Percentiles rank a stretch among this genome's conserved stretches.
Conservation (phyloP, 2,329 filamentous ascomycete species). For the Apiospora rasikravindrae region DNA sequence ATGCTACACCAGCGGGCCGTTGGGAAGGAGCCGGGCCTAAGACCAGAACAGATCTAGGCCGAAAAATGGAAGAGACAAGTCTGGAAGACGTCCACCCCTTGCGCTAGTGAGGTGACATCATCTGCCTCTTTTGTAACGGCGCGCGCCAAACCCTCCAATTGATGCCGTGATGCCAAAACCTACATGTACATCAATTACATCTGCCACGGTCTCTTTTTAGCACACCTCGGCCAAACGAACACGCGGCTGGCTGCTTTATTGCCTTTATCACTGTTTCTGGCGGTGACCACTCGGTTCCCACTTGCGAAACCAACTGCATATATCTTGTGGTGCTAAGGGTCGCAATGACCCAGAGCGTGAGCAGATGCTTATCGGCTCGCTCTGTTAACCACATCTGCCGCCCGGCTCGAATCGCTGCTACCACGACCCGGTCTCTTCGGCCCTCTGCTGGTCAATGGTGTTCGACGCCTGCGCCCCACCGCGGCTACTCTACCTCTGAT, state of each 20-base stretch:
- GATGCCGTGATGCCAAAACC: background rate
- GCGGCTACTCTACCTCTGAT: slow-evolving; percentile 27
- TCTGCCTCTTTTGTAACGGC: background rate
- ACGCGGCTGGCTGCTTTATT: background rate
- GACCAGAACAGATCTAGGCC: background rate
- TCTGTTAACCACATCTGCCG: slow-evolving; percentile 1
- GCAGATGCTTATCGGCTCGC: slow-evolving; percentile 15
- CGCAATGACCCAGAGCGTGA: slow-evolving; percentile 11
- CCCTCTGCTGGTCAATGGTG: background rate
- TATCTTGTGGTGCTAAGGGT: slow-evolving; percentile 10
- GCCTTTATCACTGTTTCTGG: background rate
- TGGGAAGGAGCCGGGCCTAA: slow-evolving; percentile 1
- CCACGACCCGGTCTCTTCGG: background rate
- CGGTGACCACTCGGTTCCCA: background rate
- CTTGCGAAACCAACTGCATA: background rate
- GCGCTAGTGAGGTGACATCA: slow-evolving; percentile 6
- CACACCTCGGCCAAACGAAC: background rate
- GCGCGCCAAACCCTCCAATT: slow-evolving; percentile 14
- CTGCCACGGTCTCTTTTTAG: background rate
- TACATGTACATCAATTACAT: too few species aligned
- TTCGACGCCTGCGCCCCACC: background rate
- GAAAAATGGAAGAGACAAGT: background rate
- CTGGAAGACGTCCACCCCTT: background rate
- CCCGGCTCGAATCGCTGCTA: background rate
- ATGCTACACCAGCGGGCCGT: background rate